Evolutionary conservation across 345 rosid species (phyloP).

Genomic region (Arabidopsis thaliana): TAIR10.1 NC_003074.8:20600501-20601000

Average conservation of each 20-base stretch:
- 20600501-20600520: slow-evolving; percentile 81
- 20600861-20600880: slow-evolving; percentile 89
- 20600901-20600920: slow-evolving; percentile 82
- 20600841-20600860: slow-evolving; percentile 84
- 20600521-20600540: slow-evolving; percentile 96
- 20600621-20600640: slow-evolving; percentile 71
- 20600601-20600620: slow-evolving; percentile 84
- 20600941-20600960: slow-evolving; percentile 84
- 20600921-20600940: slow-evolving; percentile 82
- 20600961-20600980: slow-evolving; percentile 54
- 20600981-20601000: slow-evolving; percentile 76
- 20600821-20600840: slow-evolving; percentile 62
- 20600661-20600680: slow-evolving; percentile 86
- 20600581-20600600: slow-evolving; percentile 92
- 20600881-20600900: slow-evolving; percentile 84
- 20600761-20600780: slow-evolving; percentile 64
- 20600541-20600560: slow-evolving; percentile 92
- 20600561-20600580: slow-evolving; percentile 68
- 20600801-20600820: slow-evolving; percentile 89
- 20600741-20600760: slow-evolving; percentile 68
- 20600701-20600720: slow-evolving; percentile 86
- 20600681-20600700: slow-evolving; percentile 95
- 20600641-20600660: slow-evolving; percentile 92
- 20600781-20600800: slow-evolving; percentile 90
- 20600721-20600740: slow-evolving; percentile 76